Evolutionary conservation across 2,329 filamentous ascomycete species (phyloP), one percentile per base, ranked within the genome.

Genomic region (Epichloe coenophiala): DNA sequence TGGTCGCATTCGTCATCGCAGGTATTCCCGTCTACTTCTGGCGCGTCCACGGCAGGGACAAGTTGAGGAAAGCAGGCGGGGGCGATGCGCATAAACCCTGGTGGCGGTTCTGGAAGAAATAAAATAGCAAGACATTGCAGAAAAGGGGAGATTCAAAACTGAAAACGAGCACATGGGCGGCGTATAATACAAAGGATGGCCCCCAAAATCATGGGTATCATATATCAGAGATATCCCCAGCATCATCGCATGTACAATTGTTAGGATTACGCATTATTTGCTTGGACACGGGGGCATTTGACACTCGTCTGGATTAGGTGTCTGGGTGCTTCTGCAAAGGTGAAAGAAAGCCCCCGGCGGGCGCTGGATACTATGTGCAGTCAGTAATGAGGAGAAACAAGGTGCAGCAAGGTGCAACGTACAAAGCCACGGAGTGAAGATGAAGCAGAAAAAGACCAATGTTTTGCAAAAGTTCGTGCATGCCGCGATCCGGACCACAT

Each of bases 11-110:
- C 61, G 86, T 96, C 53, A 72, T 84, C 4, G 83, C 81, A 0
- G 93, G 93, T 1, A 73, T 97, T 38, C 86, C 89, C 0, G 80
- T 97, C 31, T 98, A 91, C 68, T 95, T 86, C 65, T 95, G 85
- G 81, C 78, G 88, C 57, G 83, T 96, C 45, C 80, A 81, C 47
- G 76, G 83, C 21, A 74, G 81, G 45, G 80, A 84, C 59, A 65
- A 70, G 57, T 64, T 73, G 27, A 63, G 65, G 9, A 72, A 72
- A 59, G 68, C 71, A 53, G 71, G 66, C 38, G 65, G 61, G 13
- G 63, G 58, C 12, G 60, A 57, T 13, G 59, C 58, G 8, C 64
- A 61, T 48, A 63, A 60, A 52, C 64, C 68, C 39, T 74, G 76
- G 65, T 84, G 78, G 77, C 74, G 75, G 63, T 82, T 84, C 59